These are phyloP conservation scores for Chrysosporium keratinophilum DNA, from an alignment of 2,329 filamentous ascomycete species.

Conservation along the genomic window DNA sequence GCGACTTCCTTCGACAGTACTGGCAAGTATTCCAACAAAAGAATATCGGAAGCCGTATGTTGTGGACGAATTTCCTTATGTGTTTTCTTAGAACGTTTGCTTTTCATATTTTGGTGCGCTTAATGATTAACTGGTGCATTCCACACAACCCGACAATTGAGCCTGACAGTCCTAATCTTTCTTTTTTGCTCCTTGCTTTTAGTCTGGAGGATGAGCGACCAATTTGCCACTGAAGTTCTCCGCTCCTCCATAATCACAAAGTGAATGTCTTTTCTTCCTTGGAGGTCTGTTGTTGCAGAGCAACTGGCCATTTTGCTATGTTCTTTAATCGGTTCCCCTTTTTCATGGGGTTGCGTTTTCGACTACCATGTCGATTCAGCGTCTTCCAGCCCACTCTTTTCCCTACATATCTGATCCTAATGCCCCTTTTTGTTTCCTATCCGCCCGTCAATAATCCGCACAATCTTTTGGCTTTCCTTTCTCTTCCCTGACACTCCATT, in stretches of 20 bases:
- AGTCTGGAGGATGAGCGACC: background rate
- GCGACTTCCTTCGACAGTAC: background rate
- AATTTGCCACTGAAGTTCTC: constrained; percentile 6
- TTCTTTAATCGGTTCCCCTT: constrained; percentile 2
- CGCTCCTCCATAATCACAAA: background rate
- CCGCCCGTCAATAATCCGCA: background rate
- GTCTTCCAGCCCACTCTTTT: constrained; percentile 3
- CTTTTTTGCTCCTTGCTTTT: background rate
- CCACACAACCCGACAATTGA: background rate
- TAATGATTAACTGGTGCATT: constrained; percentile 8
- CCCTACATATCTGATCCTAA: constrained; percentile 1
- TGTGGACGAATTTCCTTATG: constrained; percentile 17
- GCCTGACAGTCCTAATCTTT: background rate
- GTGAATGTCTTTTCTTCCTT: background rate
- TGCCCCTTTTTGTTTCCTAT: constrained; percentile 3
- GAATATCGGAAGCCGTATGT: constrained; percentile 10
- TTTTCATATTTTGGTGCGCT: constrained; percentile 6
- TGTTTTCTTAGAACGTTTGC: constrained; percentile 4
- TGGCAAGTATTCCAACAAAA: background rate
- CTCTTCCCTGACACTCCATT: background rate
- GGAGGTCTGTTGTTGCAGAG: constrained; percentile 8
- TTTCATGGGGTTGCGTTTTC: constrained; percentile 3
- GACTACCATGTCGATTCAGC: background rate
- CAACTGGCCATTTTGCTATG: constrained; percentile 1
- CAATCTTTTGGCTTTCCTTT: constrained; percentile 1